These are phyloP conservation scores for Pseudopithomyces chartarum DNA, from an alignment of 2,329 filamentous ascomycete genomes.

Conservation along the genomic window DNA sequence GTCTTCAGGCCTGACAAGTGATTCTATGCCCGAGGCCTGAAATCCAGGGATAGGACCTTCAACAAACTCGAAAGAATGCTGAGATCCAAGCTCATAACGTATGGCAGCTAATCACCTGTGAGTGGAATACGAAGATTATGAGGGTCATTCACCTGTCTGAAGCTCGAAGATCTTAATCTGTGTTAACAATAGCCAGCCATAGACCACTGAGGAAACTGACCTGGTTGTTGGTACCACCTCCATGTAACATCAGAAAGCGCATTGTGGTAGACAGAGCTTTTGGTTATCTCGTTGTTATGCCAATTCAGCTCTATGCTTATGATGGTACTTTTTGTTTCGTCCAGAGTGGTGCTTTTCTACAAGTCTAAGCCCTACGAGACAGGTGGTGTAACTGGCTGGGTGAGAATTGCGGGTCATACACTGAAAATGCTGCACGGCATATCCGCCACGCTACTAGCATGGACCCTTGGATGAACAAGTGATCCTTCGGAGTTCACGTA, in stretches of 20 bases:
- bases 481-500: too few relatives aligned
- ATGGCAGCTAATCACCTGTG: not conserved
- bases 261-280: not conserved
- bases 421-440: too few relatives aligned
- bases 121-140: not conserved
- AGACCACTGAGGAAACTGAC: not conserved
- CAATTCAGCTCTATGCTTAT: not conserved
- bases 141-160: not conserved
- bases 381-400: too few relatives aligned
- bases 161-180: not conserved
- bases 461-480: too few relatives aligned
- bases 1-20: not conserved
- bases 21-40: not conserved
- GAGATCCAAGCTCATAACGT: not conserved
- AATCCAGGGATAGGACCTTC: not conserved
- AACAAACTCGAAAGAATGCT: not conserved
- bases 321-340: not conserved
- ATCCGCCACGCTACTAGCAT: too few relatives aligned
- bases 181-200: not conserved
- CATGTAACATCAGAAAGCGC: not conserved
- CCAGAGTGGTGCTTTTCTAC: not conserved
- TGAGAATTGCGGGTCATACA: too few relatives aligned
- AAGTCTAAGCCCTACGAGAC: not conserved
- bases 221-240: not conserved
- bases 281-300: not conserved